These are phyloP conservation scores for Boletus subluridellus DNA, from an alignment of 1,284 basidiomycete genomes.

Conservation along the genomic window DNA sequence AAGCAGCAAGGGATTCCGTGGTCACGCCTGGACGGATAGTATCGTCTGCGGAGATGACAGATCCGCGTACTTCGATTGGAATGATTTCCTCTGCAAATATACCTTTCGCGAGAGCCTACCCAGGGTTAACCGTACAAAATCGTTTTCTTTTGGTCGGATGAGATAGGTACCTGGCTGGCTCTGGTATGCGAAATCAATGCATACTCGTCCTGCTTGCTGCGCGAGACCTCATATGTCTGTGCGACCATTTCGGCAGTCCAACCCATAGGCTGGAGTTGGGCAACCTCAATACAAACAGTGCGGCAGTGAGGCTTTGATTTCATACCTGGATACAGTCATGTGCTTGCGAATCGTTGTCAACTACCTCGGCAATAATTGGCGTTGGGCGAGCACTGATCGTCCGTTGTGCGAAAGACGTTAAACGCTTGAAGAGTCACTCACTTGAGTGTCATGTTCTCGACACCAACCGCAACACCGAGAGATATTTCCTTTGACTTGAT, in stretches of 20 bases:
- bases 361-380: conserved; percentile 60
- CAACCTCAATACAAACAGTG: conserved; percentile 5
- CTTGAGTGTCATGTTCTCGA: conserved; percentile 84
- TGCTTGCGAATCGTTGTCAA: conserved; percentile 53
- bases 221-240: conserved; percentile 66
- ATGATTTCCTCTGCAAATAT: conserved; percentile 79
- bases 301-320: background rate
- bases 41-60: conserved; percentile 66
- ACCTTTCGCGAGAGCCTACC: conserved; percentile 58
- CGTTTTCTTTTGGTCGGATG: background rate
- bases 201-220: conserved; percentile 77
- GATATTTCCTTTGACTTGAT: conserved; percentile 67
- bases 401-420: background rate
- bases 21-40: conserved; percentile 80
- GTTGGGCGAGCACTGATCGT: conserved; percentile 68
- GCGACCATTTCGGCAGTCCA: conserved; percentile 91
- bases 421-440: conserved; percentile 34
- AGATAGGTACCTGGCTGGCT: conserved; percentile 53
- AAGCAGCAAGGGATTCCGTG: conserved; percentile 56
- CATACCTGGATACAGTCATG: conserved; percentile 74
- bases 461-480: conserved; percentile 77
- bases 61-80: conserved; percentile 63
- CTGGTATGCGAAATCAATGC: conserved; percentile 79
- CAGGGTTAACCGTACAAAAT: background rate
- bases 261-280: conserved; percentile 73